A percentile compares a stretch with the other conserved stretches of the same genome.
Evolutionary conservation across 177 flowering plant species (phyloP).

Genomic region (Vitis hybrid): DNA sequence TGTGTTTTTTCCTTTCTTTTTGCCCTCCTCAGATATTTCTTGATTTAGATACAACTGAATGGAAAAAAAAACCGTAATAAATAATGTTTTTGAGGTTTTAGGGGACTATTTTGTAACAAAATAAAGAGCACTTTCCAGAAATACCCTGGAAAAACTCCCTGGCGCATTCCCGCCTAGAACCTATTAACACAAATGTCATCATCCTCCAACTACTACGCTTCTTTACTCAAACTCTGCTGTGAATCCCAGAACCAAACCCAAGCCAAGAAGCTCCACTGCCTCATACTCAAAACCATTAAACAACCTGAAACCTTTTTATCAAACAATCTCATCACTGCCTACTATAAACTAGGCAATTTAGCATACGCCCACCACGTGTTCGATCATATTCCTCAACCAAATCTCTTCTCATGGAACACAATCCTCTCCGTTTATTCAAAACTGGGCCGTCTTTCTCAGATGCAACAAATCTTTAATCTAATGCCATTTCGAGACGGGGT

Average conservation of each 20-base stretch:
- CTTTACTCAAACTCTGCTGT: constrained; percentile 50
- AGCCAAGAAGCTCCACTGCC: constrained; percentile 63
- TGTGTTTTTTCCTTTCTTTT: too few species aligned
- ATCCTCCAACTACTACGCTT: constrained; percentile 47
- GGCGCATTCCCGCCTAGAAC: constrained; percentile 5
- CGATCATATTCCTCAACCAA: constrained; percentile 68
- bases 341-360: constrained; percentile 38
- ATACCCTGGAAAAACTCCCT: too few species aligned
- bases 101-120: too few species aligned
- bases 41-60: too few species aligned
- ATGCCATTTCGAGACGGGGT: constrained; percentile 75
- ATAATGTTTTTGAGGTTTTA: too few species aligned
- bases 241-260: constrained; percentile 41
- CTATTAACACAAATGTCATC: constrained; percentile 18
- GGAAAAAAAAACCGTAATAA: too few species aligned
- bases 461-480: constrained; percentile 45
- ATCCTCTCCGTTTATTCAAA: constrained; percentile 71
- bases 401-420: constrained; percentile 75
- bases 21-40: too few species aligned
- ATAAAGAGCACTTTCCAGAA: too few species aligned
- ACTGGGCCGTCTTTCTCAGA: constrained; percentile 37
- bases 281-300: constrained; percentile 43
- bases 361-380: constrained; percentile 63
- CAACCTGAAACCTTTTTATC: constrained; percentile 56
- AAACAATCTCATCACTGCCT: constrained; percentile 55